These are phyloP conservation scores for Candida stauntonica DNA, from an alignment of 805 yeast genomes.

Conservation along the genomic window DNA sequence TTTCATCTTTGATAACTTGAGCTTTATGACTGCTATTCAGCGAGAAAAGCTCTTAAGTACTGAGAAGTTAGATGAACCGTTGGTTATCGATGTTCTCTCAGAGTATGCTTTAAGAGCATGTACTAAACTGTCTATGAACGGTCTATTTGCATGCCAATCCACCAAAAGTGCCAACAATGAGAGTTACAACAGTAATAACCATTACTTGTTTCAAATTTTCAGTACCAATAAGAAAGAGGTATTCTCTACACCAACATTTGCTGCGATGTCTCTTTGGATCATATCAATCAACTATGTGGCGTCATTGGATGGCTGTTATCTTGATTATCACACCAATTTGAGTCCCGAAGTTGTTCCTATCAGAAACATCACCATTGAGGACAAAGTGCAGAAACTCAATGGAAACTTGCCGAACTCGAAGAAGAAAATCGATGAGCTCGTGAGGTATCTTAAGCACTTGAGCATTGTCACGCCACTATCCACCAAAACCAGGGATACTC, in stretches of 20 bases:
- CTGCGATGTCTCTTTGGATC: conserved; percentile 58
- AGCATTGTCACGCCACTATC: conserved; percentile 51
- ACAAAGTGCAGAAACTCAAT: conserved; percentile 33
- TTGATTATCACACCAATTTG: conserved; percentile 16
- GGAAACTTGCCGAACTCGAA: conserved; percentile 33
- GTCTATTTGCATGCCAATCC: conserved; percentile 36
- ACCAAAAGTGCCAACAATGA: conserved; percentile 11
- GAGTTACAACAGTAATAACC: background rate
- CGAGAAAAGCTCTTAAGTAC: conserved; percentile 25
- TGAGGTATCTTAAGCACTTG: conserved; percentile 35
- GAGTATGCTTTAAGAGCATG: conserved; percentile 26
- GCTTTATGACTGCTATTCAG: conserved; percentile 28
- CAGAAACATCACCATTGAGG: conserved; percentile 26
- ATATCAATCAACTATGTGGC: conserved; percentile 48
- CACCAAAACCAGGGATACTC: conserved; percentile 45
- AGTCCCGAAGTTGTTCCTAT: conserved; percentile 25
- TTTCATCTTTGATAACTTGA: conserved; percentile 39
- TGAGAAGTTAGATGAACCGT: conserved; percentile 23
- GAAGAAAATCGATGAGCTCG: conserved; percentile 34
- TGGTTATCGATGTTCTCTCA: conserved; percentile 29
- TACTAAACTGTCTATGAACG: conserved; percentile 33
- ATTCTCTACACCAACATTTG: conserved; percentile 38
- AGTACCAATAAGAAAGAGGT: conserved; percentile 36
- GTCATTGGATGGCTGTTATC: conserved; percentile 38
- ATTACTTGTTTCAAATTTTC: conserved; percentile 36